Percentiles rank a stretch among this genome's conserved stretches.
phyloP scores from a whole-genome alignment of 129 eudicot species.

The Helianthus tuberosus region DNA sequence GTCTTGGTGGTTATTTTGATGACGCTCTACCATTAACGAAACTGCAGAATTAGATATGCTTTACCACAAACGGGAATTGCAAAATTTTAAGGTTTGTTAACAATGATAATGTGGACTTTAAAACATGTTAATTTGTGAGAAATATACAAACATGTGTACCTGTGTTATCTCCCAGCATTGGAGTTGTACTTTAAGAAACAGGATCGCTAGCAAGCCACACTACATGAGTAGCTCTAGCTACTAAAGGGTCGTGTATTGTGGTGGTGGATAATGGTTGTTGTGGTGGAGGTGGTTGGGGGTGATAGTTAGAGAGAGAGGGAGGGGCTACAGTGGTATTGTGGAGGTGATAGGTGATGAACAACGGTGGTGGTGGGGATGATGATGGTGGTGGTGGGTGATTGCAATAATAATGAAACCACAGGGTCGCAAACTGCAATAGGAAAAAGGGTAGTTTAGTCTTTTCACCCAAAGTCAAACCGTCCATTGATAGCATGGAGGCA shows the following conservation, averaged over 20 bases:
- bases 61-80: constrained; percentile 20
- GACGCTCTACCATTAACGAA: constrained; percentile 5
- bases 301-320: no score
- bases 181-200: constrained; percentile 28
- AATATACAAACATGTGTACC: constrained; percentile 41
- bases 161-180: constrained; percentile 44
- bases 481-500: no score
- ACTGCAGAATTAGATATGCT: constrained; percentile 24
- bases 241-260: constrained; percentile 37
- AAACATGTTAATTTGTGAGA: background rate
- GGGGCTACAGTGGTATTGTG: no score
- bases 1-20: constrained; percentile 10
- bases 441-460: no score
- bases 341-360: no score
- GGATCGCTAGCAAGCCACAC: constrained; percentile 68
- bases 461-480: no score
- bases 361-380: no score
- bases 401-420: no score
- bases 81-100: constrained; percentile 27
- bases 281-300: no score
- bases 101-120: background rate
- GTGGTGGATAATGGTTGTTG: no score
- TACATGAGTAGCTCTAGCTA: constrained; percentile 80
- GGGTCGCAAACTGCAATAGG: no score
- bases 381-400: no score